A percentile compares a stretch with the other conserved stretches of the same genome.
These are phyloP conservation scores for Malbranchea zuffiana DNA, from an alignment of 2,329 filamentous ascomycete genomes.

Conservation along the genomic window DNA sequence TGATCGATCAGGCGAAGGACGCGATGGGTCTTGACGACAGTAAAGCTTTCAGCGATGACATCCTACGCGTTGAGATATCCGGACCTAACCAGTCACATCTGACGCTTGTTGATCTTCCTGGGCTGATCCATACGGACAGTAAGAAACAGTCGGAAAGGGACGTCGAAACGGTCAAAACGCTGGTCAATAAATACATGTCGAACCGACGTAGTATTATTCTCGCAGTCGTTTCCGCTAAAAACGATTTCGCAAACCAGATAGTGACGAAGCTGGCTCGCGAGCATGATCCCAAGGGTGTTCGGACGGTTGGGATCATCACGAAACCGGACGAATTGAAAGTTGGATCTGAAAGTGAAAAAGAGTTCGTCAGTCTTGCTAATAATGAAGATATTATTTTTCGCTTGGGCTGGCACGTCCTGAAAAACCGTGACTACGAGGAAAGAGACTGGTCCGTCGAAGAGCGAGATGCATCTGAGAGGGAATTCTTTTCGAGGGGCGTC, in stretches of 20 bases:
- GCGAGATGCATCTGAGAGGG: slow-evolving; percentile 17
- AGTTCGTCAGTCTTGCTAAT: slow-evolving; percentile 18
- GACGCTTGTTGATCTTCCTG: slow-evolving; percentile 15
- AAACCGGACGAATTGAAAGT: slow-evolving; percentile 22
- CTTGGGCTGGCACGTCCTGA: slow-evolving; percentile 23
- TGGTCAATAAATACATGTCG: slow-evolving; percentile 41
- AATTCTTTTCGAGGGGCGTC: slow-evolving; percentile 18
- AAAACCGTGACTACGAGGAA: slow-evolving; percentile 17
- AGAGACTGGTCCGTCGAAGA: slow-evolving; percentile 9
- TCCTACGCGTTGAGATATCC: slow-evolving; percentile 11
- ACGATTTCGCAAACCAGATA: slow-evolving; percentile 46
- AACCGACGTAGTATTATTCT: slow-evolving; percentile 50
- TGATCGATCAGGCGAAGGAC: slow-evolving; percentile 10
- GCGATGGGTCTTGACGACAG: slow-evolving; percentile 15
- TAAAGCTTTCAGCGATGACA: slow-evolving; percentile 10
- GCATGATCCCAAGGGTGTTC: slow-evolving; percentile 19
- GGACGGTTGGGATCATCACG: slow-evolving; percentile 27
- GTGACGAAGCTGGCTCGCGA: slow-evolving; percentile 31
- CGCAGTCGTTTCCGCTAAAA: slow-evolving; percentile 42
- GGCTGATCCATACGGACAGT: slow-evolving; percentile 11
- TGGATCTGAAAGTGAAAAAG: slow-evolving; percentile 20
- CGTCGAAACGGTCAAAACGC: slow-evolving; percentile 13
- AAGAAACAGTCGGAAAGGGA: slow-evolving; percentile 13
- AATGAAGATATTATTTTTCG: slow-evolving; percentile 19
- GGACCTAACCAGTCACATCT: slow-evolving; percentile 11